phyloP scores from a whole-genome alignment of 306 rosid genomes.

The Trifolium subterraneum region DNA sequence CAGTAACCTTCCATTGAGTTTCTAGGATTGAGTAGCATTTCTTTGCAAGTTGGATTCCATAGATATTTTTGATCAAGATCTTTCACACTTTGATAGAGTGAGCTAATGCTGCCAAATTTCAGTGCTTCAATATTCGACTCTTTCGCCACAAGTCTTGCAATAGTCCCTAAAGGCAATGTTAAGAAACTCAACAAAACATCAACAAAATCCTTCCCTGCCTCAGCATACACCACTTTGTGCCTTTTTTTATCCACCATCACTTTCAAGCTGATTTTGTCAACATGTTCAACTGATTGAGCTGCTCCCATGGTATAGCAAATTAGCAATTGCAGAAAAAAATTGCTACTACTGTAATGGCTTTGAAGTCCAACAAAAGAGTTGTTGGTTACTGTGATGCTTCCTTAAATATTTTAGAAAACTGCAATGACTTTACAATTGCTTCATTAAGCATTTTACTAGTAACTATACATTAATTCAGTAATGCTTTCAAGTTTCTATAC shows the following conservation, averaged over 20 bases:
- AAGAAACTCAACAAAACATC: background rate
- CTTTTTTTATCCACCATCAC: background rate
- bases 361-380: too few relatives aligned
- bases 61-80: background rate
- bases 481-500: too few relatives aligned
- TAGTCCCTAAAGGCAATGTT: background rate
- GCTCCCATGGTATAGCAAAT: too few relatives aligned
- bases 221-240: background rate
- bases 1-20: background rate
- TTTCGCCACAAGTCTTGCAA: background rate
- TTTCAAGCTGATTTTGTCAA: background rate
- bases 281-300: too few relatives aligned
- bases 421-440: too few relatives aligned
- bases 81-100: background rate
- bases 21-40: background rate
- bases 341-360: too few relatives aligned
- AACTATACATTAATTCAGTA: too few relatives aligned
- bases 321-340: too few relatives aligned
- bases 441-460: too few relatives aligned
- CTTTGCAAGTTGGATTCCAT: background rate
- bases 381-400: too few relatives aligned
- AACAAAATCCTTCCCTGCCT: background rate
- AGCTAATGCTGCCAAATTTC: background rate
- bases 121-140: background rate
- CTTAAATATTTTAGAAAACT: too few relatives aligned